Percentiles rank a stretch among this genome's conserved stretches.
phyloP scores from a whole-genome alignment of 495 filamentous ascomycete genomes.

The Tuber umbilicatum region DNA sequence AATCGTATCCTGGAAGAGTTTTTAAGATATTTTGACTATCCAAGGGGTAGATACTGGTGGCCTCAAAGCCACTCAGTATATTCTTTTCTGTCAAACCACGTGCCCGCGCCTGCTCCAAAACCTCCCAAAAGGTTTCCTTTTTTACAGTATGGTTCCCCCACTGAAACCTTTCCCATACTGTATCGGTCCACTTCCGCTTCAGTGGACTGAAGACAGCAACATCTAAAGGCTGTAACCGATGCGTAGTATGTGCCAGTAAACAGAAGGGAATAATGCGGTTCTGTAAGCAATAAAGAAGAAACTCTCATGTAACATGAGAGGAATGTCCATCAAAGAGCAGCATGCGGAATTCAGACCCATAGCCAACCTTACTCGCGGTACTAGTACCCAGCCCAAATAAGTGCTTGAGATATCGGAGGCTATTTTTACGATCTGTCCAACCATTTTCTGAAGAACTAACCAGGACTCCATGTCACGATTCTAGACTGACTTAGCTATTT shows the following conservation, averaged over 20 bases:
- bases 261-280: slow-evolving; percentile 19
- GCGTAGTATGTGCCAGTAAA: slow-evolving; percentile 12
- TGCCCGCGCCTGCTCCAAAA: not conserved
- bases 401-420: too few species aligned
- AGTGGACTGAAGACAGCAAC: slow-evolving; percentile 17
- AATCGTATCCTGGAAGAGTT: not conserved
- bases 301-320: slow-evolving; percentile 18
- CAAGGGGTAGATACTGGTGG: not conserved
- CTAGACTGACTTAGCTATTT: too few species aligned
- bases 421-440: too few species aligned
- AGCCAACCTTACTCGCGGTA: too few species aligned
- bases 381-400: too few species aligned
- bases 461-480: too few species aligned
- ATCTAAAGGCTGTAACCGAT: slow-evolving; percentile 25
- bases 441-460: too few species aligned
- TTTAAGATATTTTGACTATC: not conserved
- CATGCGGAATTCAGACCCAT: too few species aligned
- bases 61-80: not conserved
- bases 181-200: not conserved
- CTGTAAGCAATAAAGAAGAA: slow-evolving; percentile 17
- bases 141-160: not conserved
- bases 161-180: not conserved
- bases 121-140: not conserved
- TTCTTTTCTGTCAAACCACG: not conserved
- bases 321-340: slow-evolving; percentile 18